Evolutionary conservation across 768 basidiomycete genomes (phyloP).

Genomic region (Amanita subjunquillea): DNA sequence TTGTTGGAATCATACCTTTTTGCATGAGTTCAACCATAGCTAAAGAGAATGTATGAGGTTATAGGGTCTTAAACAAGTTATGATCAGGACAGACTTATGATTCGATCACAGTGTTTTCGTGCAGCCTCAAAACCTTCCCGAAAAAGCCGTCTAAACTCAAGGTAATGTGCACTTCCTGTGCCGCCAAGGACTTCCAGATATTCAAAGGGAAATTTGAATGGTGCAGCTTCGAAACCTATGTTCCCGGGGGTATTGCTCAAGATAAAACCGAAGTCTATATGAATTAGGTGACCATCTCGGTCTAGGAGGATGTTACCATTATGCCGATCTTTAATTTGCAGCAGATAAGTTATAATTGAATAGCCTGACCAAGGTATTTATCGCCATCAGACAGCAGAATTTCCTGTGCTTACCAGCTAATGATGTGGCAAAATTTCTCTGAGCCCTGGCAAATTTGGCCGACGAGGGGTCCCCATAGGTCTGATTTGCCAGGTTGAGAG

Average conservation of each 20-base stretch:
- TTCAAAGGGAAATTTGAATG: slow-evolving; percentile 92
- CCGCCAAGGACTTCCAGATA: slow-evolving; percentile 96
- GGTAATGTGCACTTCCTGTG: slow-evolving; percentile 59
- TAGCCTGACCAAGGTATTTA: slow-evolving; percentile 45
- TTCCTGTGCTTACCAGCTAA: slow-evolving; percentile 47
- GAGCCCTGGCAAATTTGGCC: slow-evolving; percentile 82
- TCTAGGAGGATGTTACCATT: slow-evolving; percentile 98
- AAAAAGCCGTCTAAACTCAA: slow-evolving; percentile 81
- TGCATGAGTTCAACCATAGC: slow-evolving; percentile 94
- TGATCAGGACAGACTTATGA: slow-evolving; percentile 75
- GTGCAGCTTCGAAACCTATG: slow-evolving; percentile 98
- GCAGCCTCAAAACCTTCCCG: slow-evolving; percentile 90
- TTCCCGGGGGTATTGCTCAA: slow-evolving; percentile 95
- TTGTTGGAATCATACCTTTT: slow-evolving; percentile 46
- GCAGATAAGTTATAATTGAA: slow-evolving; percentile 89
- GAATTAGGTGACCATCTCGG: slow-evolving; percentile 87
- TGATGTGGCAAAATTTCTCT: slow-evolving; percentile 89
- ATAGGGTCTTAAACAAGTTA: background rate
- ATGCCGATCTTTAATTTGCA: slow-evolving; percentile 97
- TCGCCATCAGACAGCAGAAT: background rate
- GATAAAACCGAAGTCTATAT: slow-evolving; percentile 99
- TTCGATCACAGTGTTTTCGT: slow-evolving; percentile 91
- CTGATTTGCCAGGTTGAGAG: slow-evolving; percentile 23
- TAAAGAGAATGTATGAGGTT: slow-evolving; percentile 9
- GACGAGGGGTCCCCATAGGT: slow-evolving; percentile 86